Conservation (phyloP, 2,329 filamentous ascomycete genomes). For the Cordyceps tenuipes region DNA sequence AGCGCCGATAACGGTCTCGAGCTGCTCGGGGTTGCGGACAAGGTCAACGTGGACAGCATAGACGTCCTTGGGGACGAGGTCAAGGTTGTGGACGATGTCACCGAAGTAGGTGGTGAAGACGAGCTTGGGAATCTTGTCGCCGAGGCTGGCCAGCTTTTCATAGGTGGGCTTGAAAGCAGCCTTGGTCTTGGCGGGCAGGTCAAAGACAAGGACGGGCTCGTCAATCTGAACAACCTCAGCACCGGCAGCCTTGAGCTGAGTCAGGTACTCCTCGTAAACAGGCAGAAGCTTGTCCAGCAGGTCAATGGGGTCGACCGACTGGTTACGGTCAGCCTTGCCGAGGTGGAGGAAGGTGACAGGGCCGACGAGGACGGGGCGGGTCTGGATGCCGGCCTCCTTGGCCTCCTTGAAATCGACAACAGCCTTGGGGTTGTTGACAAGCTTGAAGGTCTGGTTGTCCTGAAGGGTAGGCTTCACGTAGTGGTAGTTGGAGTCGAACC, state of each 20-base stretch:
- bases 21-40: conserved; percentile 96
- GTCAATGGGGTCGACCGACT: conserved; percentile 86
- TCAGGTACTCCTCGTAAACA: conserved; percentile 86
- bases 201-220: conserved; percentile 93
- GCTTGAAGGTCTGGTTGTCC: conserved; percentile 93
- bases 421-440: conserved; percentile 81
- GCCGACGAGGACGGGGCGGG: conserved; percentile 88
- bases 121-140: conserved; percentile 75
- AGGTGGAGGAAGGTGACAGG: conserved; percentile 97
- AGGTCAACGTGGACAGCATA: conserved; percentile 91
- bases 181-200: conserved; percentile 84
- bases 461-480: conserved; percentile 99
- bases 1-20: conserved; percentile 72
- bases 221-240: conserved; percentile 97
- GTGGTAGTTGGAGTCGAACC: conserved; percentile 99
- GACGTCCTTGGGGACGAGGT: conserved; percentile 70
- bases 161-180: conserved; percentile 97
- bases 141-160: conserved; percentile 72
- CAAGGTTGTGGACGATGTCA: conserved; percentile 98
- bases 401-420: conserved; percentile 92
- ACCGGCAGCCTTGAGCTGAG: conserved; percentile 90
- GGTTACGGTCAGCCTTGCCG: conserved; percentile 94
- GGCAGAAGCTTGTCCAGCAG: conserved; percentile 89
- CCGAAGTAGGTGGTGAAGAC: conserved; percentile 97
- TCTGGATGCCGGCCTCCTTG: conserved; percentile 90